A percentile compares a stretch with the other conserved stretches of the same genome.
These are phyloP conservation scores for Populus ilicifolia DNA, from an alignment of 345 rosid genomes.

Conservation along the genomic window DNA sequence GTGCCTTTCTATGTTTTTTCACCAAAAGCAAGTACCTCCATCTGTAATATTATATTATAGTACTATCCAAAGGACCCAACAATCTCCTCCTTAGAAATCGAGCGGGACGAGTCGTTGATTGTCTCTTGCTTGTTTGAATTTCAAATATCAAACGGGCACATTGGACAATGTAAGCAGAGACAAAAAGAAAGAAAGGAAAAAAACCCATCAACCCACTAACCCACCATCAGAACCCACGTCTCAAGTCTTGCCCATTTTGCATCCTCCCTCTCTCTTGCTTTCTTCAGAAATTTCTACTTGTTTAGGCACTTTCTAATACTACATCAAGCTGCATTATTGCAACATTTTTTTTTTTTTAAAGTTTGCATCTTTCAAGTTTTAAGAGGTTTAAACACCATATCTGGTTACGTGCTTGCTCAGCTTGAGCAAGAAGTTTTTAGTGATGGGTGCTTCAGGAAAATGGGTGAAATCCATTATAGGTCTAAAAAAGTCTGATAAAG, in stretches of 20 bases:
- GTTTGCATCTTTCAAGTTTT: conserved; percentile 10
- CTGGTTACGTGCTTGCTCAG: not conserved
- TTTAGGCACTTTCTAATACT: not conserved
- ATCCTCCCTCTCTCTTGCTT: conserved; percentile 7
- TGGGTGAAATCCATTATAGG: conserved; percentile 85
- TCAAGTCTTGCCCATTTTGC: not conserved
- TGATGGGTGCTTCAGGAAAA: conserved; percentile 94
- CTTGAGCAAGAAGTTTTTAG: not conserved
- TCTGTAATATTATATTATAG: not conserved
- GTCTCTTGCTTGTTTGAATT: conserved; percentile 36
- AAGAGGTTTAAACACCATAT: not conserved
- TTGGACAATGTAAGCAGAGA: conserved; percentile 3
- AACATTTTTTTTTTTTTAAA: not conserved
- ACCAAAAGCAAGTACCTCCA: conserved; percentile 9
- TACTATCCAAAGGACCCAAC: not conserved
- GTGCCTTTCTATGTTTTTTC: conserved; percentile 25
- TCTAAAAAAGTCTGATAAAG: conserved; percentile 61
- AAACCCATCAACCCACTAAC: conserved; percentile 12
- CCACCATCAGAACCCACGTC: conserved; percentile 3
- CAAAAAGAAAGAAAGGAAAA: not conserved
- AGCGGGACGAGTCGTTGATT: conserved; percentile 32
- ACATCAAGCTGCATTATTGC: not conserved
- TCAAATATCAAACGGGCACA: conserved; percentile 37
- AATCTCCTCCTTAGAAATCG: conserved; percentile 3
- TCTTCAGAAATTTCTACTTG: not conserved